phyloP scores from a whole-genome alignment of 2,329 filamentous ascomycete genomes.

The Lecanicillium sp. region DNA sequence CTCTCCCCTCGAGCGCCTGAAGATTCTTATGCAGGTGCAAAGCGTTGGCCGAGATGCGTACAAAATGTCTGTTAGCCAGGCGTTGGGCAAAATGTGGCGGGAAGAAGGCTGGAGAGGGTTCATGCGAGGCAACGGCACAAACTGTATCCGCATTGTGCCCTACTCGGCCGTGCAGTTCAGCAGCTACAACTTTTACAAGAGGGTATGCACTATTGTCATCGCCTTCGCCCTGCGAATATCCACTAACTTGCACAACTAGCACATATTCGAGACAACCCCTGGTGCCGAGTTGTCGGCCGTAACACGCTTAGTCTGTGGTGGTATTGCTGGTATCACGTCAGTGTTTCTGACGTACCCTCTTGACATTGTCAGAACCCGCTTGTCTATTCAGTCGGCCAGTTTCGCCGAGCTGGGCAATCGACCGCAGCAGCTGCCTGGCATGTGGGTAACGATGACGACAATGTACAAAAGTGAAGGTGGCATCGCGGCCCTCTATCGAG shows the following conservation, averaged over 20 bases:
- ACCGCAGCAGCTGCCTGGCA: slow-evolving; percentile 71
- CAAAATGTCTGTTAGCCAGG: slow-evolving; percentile 84
- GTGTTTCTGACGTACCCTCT: slow-evolving; percentile 93
- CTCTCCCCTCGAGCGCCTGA: slow-evolving; percentile 88
- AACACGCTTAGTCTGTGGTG: slow-evolving; percentile 80
- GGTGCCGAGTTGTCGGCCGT: slow-evolving; percentile 68
- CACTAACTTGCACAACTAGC: slow-evolving; percentile 27
- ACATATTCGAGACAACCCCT: slow-evolving; percentile 71
- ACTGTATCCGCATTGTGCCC: slow-evolving; percentile 95
- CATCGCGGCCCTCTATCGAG: slow-evolving; percentile 78
- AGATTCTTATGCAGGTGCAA: slow-evolving; percentile 97
- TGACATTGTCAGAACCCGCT: slow-evolving; percentile 90
- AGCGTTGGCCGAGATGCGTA: slow-evolving; percentile 87
- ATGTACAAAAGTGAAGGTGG: slow-evolving; percentile 96
- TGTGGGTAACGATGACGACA: slow-evolving; percentile 74
- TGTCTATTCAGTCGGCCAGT: slow-evolving; percentile 97
- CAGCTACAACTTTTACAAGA: slow-evolving; percentile 95
- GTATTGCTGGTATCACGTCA: slow-evolving; percentile 87
- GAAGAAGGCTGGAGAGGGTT: slow-evolving; percentile 97
- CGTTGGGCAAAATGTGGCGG: slow-evolving; percentile 87
- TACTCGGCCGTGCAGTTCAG: slow-evolving; percentile 98
- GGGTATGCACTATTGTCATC: slow-evolving; percentile 51
- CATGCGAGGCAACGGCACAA: slow-evolving; percentile 96
- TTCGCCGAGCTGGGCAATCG: slow-evolving; percentile 68
- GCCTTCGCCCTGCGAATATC: not conserved